Base-by-base conservation (phyloP, 306 rosid species). In the Cicer pinnatifidum region DNA sequence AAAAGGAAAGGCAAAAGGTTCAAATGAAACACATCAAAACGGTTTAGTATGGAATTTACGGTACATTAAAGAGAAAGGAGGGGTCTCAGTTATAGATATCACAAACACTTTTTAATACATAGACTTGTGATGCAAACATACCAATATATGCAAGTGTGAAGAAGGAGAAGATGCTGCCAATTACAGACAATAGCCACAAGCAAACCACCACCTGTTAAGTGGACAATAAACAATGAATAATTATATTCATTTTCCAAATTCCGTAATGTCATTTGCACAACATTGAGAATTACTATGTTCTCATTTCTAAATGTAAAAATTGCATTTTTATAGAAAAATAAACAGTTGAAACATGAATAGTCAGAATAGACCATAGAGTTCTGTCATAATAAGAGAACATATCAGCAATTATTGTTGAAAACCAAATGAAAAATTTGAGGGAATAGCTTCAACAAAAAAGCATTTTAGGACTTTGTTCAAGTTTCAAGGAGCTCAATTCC, bases 131-230 rank as follows among this genome's bases (percentile, higher is more conserved):
- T 37, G 72, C 44, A 57, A 19, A 35, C 86, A 66, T 89, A 91
- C 98, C 96, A 8, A 88, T 81, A 87, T 89, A 94, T 28, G 95
- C 87, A 0, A 94, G 87, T 5, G 97, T 89, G 80, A 87, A 87
- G 82, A 89, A 89, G 16, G 97, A 94, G 80, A 88, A 53, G 71
- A 80, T 51, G 84, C 91, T 81, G 59, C 96, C 98, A 16, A 88
- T 78, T 84, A 89, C 97, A 53, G 96, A 91, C 79, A 91, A 75
- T 68, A 91, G 84, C 98, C 98, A 94, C 75, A 94, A 68, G 78
- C 88, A 82, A 75, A 80, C 81, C 80, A 91, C 96, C 79, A 87
- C 94, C 98, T 94, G 90, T 40, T 67, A 81, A 76, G 81, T 20
- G 71, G 48, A 83, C 11, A 76, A 80, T 8, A 50, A 28, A 73